These are phyloP conservation scores for Phytophthora multivora DNA, from an alignment of 352 stramenopile species.

Conservation along the genomic window DNA sequence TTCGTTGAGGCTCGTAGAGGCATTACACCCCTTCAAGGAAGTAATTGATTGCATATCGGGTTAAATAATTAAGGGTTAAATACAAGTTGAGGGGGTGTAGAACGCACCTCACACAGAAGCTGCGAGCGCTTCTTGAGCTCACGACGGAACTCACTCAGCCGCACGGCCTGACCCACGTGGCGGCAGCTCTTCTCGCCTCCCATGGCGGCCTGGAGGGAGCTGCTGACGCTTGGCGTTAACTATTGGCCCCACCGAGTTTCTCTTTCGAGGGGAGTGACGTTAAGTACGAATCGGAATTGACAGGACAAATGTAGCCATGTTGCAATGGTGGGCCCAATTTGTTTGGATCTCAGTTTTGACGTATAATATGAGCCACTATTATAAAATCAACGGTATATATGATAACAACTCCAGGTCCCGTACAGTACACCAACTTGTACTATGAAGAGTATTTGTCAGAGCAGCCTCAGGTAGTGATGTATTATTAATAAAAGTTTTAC, in stretches of 20 bases:
- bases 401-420: too few species aligned
- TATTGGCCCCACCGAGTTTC: slow-evolving; percentile 3
- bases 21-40: slow-evolving; percentile 10
- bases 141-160: slow-evolving; percentile 51
- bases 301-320: neutral
- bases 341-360: too few species aligned
- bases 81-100: neutral
- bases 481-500: too few species aligned
- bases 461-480: too few species aligned
- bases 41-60: neutral
- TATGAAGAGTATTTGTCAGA: too few species aligned
- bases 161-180: slow-evolving; percentile 60
- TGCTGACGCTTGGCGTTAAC: slow-evolving; percentile 2
- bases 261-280: neutral
- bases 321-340: too few species aligned
- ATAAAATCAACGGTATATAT: too few species aligned
- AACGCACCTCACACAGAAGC: slow-evolving; percentile 43
- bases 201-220: slow-evolving; percentile 27
- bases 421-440: too few species aligned
- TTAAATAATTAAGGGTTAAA: slow-evolving; percentile 1
- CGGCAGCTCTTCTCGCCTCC: slow-evolving; percentile 55
- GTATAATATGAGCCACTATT: too few species aligned
- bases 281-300: slow-evolving; percentile 14
- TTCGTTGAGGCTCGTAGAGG: neutral
- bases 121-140: slow-evolving; percentile 52